Conservation (phyloP, 1,139 yeast genomes). For the Saccharomyces pastorianus region DNA sequence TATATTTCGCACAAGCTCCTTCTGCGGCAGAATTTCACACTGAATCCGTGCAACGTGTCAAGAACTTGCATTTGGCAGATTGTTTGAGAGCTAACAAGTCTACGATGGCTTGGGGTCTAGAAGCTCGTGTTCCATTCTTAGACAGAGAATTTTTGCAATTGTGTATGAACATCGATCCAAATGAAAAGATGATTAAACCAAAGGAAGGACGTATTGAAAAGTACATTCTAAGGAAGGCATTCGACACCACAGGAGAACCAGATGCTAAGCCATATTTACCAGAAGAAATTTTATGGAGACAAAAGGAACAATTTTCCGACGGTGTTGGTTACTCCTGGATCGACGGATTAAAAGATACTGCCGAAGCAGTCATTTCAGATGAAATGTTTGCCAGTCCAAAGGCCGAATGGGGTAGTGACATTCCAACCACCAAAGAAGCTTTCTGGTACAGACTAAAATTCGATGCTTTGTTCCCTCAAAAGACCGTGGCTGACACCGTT, state of each 20-base stretch:
- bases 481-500: slow-evolving; percentile 91
- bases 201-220: slow-evolving; percentile 76
- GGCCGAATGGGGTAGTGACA: slow-evolving; percentile 90
- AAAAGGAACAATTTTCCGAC: slow-evolving; percentile 97
- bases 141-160: slow-evolving; percentile 87
- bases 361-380: slow-evolving; percentile 76
- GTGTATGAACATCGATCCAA: slow-evolving; percentile 90
- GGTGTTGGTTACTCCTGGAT: slow-evolving; percentile 99
- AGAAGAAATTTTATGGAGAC: slow-evolving; percentile 95
- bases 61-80: slow-evolving; percentile 94
- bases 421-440: slow-evolving; percentile 96
- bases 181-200: slow-evolving; percentile 73
- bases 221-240: slow-evolving; percentile 91
- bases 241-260: slow-evolving; percentile 74
- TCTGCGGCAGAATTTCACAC: slow-evolving; percentile 82
- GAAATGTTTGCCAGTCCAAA: slow-evolving; percentile 85
- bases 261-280: slow-evolving; percentile 77
- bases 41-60: slow-evolving; percentile 90
- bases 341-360: slow-evolving; percentile 92
- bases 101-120: slow-evolving; percentile 99
- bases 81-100: slow-evolving; percentile 98
- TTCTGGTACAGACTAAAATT: slow-evolving; percentile 97
- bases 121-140: slow-evolving; percentile 97
- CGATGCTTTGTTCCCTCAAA: slow-evolving; percentile 81
- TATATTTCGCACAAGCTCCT: slow-evolving; percentile 95